These are phyloP conservation scores for Torrubiella hemipterigena DNA, from an alignment of 2,329 filamentous ascomycete species.

Conservation along the genomic window DNA sequence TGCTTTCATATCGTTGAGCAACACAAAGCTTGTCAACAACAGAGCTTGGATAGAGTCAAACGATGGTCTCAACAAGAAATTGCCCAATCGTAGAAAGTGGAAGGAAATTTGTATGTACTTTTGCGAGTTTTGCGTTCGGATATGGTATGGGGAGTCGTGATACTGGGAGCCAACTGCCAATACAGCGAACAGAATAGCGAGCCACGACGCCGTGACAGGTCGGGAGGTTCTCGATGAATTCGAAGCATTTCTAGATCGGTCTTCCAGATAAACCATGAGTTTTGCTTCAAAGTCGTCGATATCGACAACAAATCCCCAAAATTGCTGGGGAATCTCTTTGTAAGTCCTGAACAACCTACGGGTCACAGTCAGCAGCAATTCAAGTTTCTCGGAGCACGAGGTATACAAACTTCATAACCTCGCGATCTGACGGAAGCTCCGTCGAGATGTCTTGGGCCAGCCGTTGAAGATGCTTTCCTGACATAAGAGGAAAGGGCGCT, in stretches of 20 bases:
- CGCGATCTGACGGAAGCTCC: slow-evolving; percentile 51
- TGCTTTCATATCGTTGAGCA: slow-evolving; percentile 59
- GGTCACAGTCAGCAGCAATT: not conserved
- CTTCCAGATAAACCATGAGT: slow-evolving; percentile 53
- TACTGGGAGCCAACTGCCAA: slow-evolving; percentile 56
- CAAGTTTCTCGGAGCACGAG: not conserved
- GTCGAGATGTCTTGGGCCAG: slow-evolving; percentile 48
- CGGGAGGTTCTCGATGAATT: slow-evolving; percentile 31
- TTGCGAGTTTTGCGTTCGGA: slow-evolving; percentile 46
- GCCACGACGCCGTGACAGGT: slow-evolving; percentile 51
- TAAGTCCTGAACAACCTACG: slow-evolving; percentile 50
- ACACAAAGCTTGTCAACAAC: slow-evolving; percentile 48
- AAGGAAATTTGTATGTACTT: slow-evolving; percentile 53
- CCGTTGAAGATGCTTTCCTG: slow-evolving; percentile 45
- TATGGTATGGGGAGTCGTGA: slow-evolving; percentile 50
- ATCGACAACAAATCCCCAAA: slow-evolving; percentile 57
- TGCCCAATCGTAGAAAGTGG: slow-evolving; percentile 51
- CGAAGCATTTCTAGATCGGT: slow-evolving; percentile 44
- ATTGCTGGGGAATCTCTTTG: slow-evolving; percentile 55
- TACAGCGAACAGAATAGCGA: slow-evolving; percentile 53
- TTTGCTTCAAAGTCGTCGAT: slow-evolving; percentile 54
- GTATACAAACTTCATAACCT: slow-evolving; percentile 47
- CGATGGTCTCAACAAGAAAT: slow-evolving; percentile 52
- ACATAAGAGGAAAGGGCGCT: slow-evolving; percentile 57
- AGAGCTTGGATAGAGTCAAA: slow-evolving; percentile 55